These are phyloP conservation scores for Tetrastigma voinierianum DNA, from an alignment of 164 flowering plant species.

Conservation along the genomic window DNA sequence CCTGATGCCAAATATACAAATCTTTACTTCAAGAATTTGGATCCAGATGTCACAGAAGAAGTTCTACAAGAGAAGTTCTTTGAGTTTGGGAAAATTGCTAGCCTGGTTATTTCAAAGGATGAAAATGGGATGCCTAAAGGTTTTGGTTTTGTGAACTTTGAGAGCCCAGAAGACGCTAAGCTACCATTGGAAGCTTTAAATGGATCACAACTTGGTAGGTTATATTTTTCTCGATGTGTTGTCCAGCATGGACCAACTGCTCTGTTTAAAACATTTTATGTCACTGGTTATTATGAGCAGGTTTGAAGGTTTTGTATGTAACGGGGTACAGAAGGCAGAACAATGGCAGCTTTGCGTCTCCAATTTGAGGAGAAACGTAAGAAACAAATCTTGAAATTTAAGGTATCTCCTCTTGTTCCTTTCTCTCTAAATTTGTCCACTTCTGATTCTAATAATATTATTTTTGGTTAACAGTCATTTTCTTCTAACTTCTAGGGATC, in stretches of 20 bases:
- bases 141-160: slow-evolving; percentile 91
- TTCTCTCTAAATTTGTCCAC: too few relatives aligned
- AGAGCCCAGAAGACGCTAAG: slow-evolving; percentile 68
- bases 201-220: too few relatives aligned
- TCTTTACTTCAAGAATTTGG: slow-evolving; percentile 79
- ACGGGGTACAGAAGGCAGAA: slow-evolving; percentile 89
- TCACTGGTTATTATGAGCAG: slow-evolving; percentile 30
- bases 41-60: slow-evolving; percentile 59
- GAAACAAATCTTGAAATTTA: slow-evolving; percentile 58
- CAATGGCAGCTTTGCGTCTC: slow-evolving; percentile 56
- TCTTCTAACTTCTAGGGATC: slow-evolving; percentile 44
- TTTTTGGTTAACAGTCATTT: background rate
- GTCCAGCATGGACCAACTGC: background rate
- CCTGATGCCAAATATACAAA: too few relatives aligned
- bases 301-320: slow-evolving; percentile 72
- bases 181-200: slow-evolving; percentile 64
- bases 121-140: slow-evolving; percentile 73
- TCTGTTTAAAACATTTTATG: background rate
- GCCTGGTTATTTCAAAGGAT: too few relatives aligned
- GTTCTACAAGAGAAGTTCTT: slow-evolving; percentile 57
- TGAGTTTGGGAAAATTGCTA: too few relatives aligned
- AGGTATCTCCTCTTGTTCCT: slow-evolving; percentile 31
- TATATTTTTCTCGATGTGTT: background rate
- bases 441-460: background rate
- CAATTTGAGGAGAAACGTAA: slow-evolving; percentile 72